phyloP scores from a whole-genome alignment of 2,329 filamentous ascomycete species.

The Arthrobotrys conoides region DNA sequence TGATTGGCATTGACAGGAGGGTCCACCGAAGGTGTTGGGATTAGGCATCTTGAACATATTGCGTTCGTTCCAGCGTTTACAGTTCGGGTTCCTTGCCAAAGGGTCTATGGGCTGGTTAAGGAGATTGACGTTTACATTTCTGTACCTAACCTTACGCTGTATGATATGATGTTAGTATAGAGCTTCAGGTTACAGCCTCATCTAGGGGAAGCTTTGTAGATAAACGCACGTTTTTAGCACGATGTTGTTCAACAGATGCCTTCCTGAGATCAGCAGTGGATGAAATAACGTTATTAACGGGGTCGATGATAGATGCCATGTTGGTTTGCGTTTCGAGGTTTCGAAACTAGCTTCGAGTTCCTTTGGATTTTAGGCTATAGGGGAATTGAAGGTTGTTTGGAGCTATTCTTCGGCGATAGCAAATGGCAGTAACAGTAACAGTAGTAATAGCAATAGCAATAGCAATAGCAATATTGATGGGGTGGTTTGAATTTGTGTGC shows the following conservation, averaged over 20 bases:
- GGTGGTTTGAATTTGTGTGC: neutral
- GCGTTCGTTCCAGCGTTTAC: constrained; percentile 62
- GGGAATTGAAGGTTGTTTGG: constrained; percentile 4
- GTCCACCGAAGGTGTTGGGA: constrained; percentile 42
- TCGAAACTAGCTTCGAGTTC: neutral
- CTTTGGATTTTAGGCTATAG: constrained; percentile 1
- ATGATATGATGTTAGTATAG: neutral
- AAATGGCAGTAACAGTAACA: too few relatives aligned
- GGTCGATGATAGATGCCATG: constrained; percentile 48
- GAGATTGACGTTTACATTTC: constrained; percentile 63
- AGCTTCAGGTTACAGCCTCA: neutral
- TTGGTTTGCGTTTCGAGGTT: constrained; percentile 4
- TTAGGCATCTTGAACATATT: constrained; percentile 63
- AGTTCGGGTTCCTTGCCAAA: constrained; percentile 15
- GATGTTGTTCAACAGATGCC: constrained; percentile 63
- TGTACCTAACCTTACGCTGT: constrained; percentile 64
- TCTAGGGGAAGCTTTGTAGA: neutral
- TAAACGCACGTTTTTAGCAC: constrained; percentile 63
- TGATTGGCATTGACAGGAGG: constrained; percentile 60
- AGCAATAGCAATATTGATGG: neutral
- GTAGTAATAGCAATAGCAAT: neutral
- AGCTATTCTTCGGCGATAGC: neutral
- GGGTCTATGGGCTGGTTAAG: constrained; percentile 61
- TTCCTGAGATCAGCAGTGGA: constrained; percentile 62
- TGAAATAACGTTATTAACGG: constrained; percentile 49